phyloP scores from a whole-genome alignment of 2,329 filamentous ascomycete genomes.

The Trichoderma sp. region DNA sequence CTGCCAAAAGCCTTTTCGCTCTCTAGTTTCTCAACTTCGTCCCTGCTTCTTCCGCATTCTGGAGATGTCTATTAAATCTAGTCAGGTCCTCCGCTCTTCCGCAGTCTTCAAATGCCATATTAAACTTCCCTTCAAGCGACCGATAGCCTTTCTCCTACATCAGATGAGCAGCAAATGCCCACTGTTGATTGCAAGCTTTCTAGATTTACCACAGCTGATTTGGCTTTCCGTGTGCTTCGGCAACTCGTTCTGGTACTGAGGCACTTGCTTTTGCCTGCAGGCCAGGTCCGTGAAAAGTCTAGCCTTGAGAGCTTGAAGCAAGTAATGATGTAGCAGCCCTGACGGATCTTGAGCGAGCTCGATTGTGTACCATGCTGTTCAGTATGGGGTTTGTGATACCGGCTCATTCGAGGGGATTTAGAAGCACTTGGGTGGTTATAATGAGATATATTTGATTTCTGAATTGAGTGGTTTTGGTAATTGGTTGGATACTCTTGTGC shows the following conservation, averaged over 20 bases:
- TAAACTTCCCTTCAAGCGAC: no score
- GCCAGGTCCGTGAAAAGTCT: background rate
- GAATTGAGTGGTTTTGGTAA: no score
- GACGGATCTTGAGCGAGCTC: background rate
- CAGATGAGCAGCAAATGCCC: background rate
- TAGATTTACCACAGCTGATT: background rate
- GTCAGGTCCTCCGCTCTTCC: no score
- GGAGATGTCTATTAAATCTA: no score
- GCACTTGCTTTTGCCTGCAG: no score
- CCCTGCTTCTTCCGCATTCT: background rate
- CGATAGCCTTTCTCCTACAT: background rate
- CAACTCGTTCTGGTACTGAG: background rate
- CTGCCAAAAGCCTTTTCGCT: background rate
- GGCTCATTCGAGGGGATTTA: no score
- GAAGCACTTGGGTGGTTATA: no score
- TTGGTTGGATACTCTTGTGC: no score
- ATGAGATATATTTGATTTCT: no score
- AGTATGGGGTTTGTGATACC: background rate
- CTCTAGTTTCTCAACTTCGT: no score
- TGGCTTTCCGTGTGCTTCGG: background rate
- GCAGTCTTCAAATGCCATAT: no score
- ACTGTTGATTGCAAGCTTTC: background rate
- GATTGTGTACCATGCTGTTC: background rate
- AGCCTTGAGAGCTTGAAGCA: background rate
- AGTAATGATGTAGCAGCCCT: background rate